Base-by-base conservation (phyloP, 257 asterid genomes). In the Asclepias syriaca region DNA sequence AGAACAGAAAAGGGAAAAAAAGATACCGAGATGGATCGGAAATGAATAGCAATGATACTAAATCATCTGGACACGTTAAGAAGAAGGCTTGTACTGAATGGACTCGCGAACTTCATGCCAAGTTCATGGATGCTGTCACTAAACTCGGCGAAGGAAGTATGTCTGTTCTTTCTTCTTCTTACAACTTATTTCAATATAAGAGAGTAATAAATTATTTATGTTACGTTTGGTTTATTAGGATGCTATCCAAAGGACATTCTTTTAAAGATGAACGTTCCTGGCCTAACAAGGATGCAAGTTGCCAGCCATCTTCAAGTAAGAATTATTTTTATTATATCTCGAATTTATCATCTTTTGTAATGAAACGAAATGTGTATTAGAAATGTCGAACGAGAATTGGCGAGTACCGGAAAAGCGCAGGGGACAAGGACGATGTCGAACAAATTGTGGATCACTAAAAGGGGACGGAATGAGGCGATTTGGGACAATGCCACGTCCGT, bases 261-360 rank as follows among this genome's bases (percentile, higher is more conserved):
- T 61, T 61, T 70, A 58, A 2, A n/a, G 6, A 81, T 81, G 85
- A 72, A 74, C 2, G 78, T 66, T 6, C 63, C 78, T 39, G 78
- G 78, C 14, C 77, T 81, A 37, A 81, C 85, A 0, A 78, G 82
- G 50, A 72, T 81, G 85, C 82, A 78, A 75, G 77, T 78, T 3
- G 85, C 85, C 0, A 81, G 85, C 29, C 82, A 81, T 19, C 78
- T 77, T 12, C 85, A 81, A 80, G 85, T 81, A 19, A 11, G 15
- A 24, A 24, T 24, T 24, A 0, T 24, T 24, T 24, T 24, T 24
- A 24, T 24, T 0, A 24, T 24, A 0, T 24, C 27, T 24, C 27
- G 27, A 24, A 24, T 24, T 24, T n/a, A n/a, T n/a, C n/a, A n/a
- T n/a, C n/a, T n/a, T n/a, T n/a, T n/a, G n/a, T n/a, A n/a, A n/a